Base-by-base conservation (phyloP, 768 basidiomycete species). In the Phanerochaete sordida region DNA sequence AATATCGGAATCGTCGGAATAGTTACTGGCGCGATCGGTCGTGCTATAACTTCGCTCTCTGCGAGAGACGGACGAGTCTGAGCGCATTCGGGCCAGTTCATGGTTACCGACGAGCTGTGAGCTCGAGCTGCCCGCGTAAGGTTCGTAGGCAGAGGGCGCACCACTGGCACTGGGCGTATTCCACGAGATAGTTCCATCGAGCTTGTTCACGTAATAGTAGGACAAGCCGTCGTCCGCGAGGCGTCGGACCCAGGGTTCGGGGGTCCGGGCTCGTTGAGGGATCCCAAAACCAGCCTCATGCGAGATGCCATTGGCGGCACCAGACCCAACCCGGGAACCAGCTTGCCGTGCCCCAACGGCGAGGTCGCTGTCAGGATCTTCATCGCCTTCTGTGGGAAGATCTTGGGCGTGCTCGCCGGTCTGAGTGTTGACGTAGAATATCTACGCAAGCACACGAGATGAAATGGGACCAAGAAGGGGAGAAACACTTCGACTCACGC, bases 341-440 rank as follows among this genome's bases (percentile, higher is more conserved):
- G 79, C 79, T 16, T 81, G 74, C 63, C 83, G 83, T 1, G 86
- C 82, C 31, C 68, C 49, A 52, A 87, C 73, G 12, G 81, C 83
- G 43, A 88, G 76, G 59, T 88, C 87, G 33, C 77, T 80, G 60
- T 88, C 86, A 1, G 85, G 82, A 48, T 88, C 87, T 48, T 83
- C 81, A 51, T 90, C 87, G 12, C 79, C 75, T 69, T 91, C 90
- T 49, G 78, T 77, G 24, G 95, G 95, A n/a, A 96, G 75, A 66
- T 97, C 92, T 65, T 87, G 83, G 27, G 93, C 87, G 44, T 84
- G 85, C 71, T 92, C 83, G 31, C 91, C 91, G 5, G 91, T 93
- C 65, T 90, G 83, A 1, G 92, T 93, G 69, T 98, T 99, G 63
- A 93, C 83, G 75, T 98, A 99, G 78, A 87, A 95, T 70, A 99